These are phyloP conservation scores for Hammondia hammondi DNA, from an alignment of 169 alveolate species.

Conservation along the genomic window DNA sequence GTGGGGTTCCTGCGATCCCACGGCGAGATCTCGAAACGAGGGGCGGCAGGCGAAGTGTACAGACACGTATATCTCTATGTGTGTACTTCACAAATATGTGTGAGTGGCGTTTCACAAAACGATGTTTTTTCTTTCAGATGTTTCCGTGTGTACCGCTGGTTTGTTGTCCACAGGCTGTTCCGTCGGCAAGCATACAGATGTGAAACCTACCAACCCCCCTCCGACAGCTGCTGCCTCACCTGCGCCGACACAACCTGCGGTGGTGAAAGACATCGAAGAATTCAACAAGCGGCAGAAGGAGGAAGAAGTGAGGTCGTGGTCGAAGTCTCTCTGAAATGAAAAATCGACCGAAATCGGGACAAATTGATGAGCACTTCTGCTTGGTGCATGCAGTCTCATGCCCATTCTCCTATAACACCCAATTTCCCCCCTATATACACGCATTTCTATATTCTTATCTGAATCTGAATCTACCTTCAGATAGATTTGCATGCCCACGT, in stretches of 20 bases:
- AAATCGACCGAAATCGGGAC: too few species aligned
- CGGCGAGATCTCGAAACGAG: too few species aligned
- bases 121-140: too few species aligned
- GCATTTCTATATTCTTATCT: not conserved
- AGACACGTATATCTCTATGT: too few species aligned
- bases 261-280: constrained; percentile 31
- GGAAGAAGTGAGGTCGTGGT: not conserved
- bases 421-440: too few species aligned
- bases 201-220: not conserved
- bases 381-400: too few species aligned
- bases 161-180: constrained; percentile 1
- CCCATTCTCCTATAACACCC: too few species aligned
- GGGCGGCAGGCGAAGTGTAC: too few species aligned
- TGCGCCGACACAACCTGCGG: constrained; percentile 5
- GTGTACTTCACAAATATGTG: too few species aligned
- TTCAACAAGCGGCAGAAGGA: not conserved
- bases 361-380: too few species aligned
- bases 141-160: not conserved
- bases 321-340: not conserved
- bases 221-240: not conserved
- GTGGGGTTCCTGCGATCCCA: too few species aligned
- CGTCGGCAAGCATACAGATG: constrained; percentile 10
- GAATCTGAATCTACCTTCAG: not conserved
- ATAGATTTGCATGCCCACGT: not conserved
- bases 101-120: too few species aligned